Base-by-base conservation (phyloP, 257 asterid genomes). In the Scutellaria barbata region DNA sequence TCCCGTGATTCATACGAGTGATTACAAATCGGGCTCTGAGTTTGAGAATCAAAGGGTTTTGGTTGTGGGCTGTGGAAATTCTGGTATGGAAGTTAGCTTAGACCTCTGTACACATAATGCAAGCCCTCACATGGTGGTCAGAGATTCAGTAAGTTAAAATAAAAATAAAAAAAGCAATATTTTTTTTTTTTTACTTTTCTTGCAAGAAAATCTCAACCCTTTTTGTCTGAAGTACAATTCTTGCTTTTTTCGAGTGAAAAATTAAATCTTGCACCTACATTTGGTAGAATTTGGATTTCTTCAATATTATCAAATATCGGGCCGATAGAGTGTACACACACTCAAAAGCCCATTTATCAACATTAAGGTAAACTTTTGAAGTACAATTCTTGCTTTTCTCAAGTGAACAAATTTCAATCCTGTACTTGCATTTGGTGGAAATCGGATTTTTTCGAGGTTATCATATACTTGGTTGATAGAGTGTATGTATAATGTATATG, bases 31-130 rank as follows among this genome's bases (percentile, higher is more conserved):
- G 37, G 97, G 96, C 54, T 76, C 77, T 6, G 89, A 74, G 72
- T 92, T 83, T 46, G 9, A 51, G 6, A 76, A 81, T 1, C 80
- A 79, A 3, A 84, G 68, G 18, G 96, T 92, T 55, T 43, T 92
- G 64, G 97, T 92, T 5, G 81, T 92, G 7, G 98, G 98, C 0
- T 92, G 97, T 74, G 98, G 98, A 4, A 92, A 92, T 83, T 90
- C 97, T 5, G 98, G 98, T 4, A 90, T 90, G 97, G 98, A 92
- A 79, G 97, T 92, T 66, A 79, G 97, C 70, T 82, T 90, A 13
- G 98, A 92, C 79, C 89, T 92, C 37, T 88, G 92, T 25, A 82
- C 86, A 59, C 75, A 87, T 66, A 83, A 87, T 71, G 96, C 97
- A 9, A 68, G 1, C 46, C 95, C 97, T 39, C 85, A 87, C 79